Evolutionary conservation across 148 eudicot species (phyloP).

Genomic region (Diospyros lotus): DNA sequence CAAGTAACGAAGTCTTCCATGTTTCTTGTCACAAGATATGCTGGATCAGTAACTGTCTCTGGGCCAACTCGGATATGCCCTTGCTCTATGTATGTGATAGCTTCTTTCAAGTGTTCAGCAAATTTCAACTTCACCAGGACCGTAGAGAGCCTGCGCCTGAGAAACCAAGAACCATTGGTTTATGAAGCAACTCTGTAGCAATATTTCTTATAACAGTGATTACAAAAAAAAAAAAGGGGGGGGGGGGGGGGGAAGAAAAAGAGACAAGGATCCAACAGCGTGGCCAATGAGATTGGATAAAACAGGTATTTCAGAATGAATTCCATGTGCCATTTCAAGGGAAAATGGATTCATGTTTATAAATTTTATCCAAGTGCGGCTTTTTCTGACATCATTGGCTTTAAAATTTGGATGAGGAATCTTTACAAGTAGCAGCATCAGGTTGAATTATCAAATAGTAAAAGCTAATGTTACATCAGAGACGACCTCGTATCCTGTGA

Average conservation of each 20-base stretch:
- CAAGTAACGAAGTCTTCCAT: conserved; percentile 95
- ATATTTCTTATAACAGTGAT: too few relatives aligned
- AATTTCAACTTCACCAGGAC: conserved; percentile 60
- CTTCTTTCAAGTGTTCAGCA: conserved; percentile 82
- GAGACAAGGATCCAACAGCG: too few relatives aligned
- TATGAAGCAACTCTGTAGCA: not conserved
- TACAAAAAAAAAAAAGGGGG: not conserved
- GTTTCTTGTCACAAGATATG: conserved; percentile 87
- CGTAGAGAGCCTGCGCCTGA: conserved; percentile 72
- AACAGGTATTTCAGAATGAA: not conserved
- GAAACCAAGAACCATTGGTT: not conserved
- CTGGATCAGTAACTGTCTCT: conserved; percentile 91
- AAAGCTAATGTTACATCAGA: not conserved
- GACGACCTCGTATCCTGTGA: too few relatives aligned
- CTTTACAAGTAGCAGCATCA: not conserved
- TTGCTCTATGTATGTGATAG: conserved; percentile 85
- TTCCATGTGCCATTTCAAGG: not conserved
- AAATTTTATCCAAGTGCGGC: not conserved
- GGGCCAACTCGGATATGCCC: conserved; percentile 95
- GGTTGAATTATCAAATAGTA: not conserved
- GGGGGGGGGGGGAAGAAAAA: not conserved
- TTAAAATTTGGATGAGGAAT: not conserved
- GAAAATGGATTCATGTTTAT: not conserved
- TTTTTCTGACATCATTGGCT: not conserved
- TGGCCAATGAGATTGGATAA: not conserved